Evolutionary conservation across 192 early-diverging fungal genomes (phyloP), one percentile per base, ranked within the genome.

Genomic region (Backusella mclennaniae): DNA sequence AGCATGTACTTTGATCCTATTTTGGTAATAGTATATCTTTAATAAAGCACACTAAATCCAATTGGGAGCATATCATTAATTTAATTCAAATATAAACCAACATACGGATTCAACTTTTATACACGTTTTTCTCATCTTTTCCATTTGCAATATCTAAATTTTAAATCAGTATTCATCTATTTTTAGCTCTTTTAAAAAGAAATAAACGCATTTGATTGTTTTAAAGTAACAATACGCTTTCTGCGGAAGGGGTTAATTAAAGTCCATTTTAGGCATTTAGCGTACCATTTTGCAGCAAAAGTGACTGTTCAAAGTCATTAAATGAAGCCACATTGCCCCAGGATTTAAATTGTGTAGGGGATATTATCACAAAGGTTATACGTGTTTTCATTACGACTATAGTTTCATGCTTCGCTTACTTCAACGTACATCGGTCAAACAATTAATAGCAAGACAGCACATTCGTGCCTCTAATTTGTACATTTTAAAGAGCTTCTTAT

Each of bases 301-400:
- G 56, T 63, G 56, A 63, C 56, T 63, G 56, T 63, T 63, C 56
- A 29, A 63, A 63, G 56, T 63, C 56, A 59, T 26, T 14, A 12
- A 59, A 26, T 26, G 56, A 59, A 59, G 56, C 23, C 56, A 29
- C 56, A 29, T 8, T 26, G 56, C 56, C 56, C 56, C 56, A 63
- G 56, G 23, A 63, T 63, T 29, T 63, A 63, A 63, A 63, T 63
- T 63, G 56, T 63, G 9, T 23, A 63, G 56, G 56, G 53, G 56
- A 63, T 63, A 63, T 63, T 63, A 29, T 63, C 23, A 63, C 56
- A 63, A 8, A 63, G 19, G 15, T 26, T 63, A 0, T 29, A 63
- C 21, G 56, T 63, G 56, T 63, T 63, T 63, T 63, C 56, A 29
- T 63, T 14, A 63, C 56, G 9, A 23, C 26, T 63, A 63, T 12